Evolutionary conservation across 257 asterid species (phyloP).

Genomic region (Avicennia marina): DNA sequence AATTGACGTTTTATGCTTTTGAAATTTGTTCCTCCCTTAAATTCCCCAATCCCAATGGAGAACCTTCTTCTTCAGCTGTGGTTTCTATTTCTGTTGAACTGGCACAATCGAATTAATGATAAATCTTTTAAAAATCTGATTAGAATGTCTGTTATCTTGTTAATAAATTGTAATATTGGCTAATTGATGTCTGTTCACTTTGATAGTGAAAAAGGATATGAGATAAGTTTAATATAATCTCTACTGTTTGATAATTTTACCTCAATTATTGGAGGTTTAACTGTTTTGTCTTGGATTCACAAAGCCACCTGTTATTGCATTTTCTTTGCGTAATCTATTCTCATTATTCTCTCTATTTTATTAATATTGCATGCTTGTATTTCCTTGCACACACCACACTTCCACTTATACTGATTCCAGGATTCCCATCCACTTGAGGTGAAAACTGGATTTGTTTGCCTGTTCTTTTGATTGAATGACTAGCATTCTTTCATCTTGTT

Average conservation of each 20-base stretch:
- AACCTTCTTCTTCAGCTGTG: too few species aligned
- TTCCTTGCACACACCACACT: too few species aligned
- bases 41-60: too few species aligned
- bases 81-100: too few species aligned
- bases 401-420: too few species aligned
- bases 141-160: neutral
- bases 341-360: neutral
- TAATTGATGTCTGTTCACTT: slow-evolving; percentile 1
- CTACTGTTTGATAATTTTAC: neutral
- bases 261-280: neutral
- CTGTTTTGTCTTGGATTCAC: neutral
- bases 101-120: neutral
- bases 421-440: too few species aligned
- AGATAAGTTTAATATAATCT: neutral
- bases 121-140: neutral
- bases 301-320: neutral
- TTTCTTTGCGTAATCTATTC: neutral
- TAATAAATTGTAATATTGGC: neutral
- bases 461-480: neutral
- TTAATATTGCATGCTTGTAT: neutral
- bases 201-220: slow-evolving; percentile 8
- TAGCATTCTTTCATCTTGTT: slow-evolving; percentile 12
- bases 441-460: too few species aligned
- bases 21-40: too few species aligned
- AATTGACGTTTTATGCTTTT: too few species aligned